Evolutionary conservation across 1,139 yeast genomes (phyloP), one percentile per base, ranked within the genome.

Genomic region (Eremothecium coryli): DNA sequence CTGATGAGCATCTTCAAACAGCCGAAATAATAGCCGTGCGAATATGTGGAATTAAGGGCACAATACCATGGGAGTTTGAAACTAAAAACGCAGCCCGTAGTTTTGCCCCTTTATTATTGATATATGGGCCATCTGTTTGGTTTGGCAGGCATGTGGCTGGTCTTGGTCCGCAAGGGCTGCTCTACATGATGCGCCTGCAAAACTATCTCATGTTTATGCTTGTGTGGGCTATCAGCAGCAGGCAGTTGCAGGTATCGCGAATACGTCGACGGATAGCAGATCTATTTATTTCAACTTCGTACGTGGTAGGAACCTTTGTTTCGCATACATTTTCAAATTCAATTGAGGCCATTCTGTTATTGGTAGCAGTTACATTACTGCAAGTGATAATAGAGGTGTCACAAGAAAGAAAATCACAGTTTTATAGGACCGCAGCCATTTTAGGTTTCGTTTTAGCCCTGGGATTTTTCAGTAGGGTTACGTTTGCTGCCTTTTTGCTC

Each of bases 1-100:
- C 98, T 0, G 99, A 93, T 64, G 99, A 93, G 60, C 95, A 88
- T 56, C 84, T 85, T 55, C 99, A 93, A 56, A 74, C 80, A 15
- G 70, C 93, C 22, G 94, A 86, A 52, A 77, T 82, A 0, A 53
- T 90, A 13, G 67, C 44, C 10, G 32, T 26, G 5, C 51, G 59
- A 23, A 55, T 75, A 21, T 64, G 71, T 35, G 71, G 70, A 4
- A 71, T 66, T 60, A 60, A 68, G 26, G 70, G 75, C 2, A 67
- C 71, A 18, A 52, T 70, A 2, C 86, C 97, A 0, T 93, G 98
- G 99, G 99, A 93, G 54, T 90, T 84, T 55, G 53, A 65, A 1
- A 48, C 62, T 1, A 61, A 51, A 0, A 39, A 54, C 5, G 88
- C 93, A 0, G 78, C 90, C 1, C 64, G 98, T 41, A 82, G 95